phyloP scores from a whole-genome alignment of 1,284 basidiomycete species.

The Sporisorium scitamineum region DNA sequence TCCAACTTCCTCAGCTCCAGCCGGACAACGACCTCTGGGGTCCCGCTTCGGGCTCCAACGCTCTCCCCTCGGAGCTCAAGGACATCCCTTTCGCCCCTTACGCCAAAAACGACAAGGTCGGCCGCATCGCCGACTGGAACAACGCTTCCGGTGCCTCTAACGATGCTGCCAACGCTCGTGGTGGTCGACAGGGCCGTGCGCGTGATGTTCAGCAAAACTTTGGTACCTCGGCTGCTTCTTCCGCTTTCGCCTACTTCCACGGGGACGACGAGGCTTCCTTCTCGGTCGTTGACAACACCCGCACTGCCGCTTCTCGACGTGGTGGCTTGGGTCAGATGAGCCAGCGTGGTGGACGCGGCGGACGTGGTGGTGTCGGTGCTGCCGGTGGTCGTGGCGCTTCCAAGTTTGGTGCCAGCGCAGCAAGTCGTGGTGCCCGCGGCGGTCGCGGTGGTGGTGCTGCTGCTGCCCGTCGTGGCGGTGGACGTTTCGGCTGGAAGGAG shows the following conservation, averaged over 20 bases:
- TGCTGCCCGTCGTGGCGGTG: conserved; percentile 65
- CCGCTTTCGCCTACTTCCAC: conserved; percentile 97
- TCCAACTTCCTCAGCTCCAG: conserved; percentile 57
- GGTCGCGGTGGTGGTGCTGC: conserved; percentile 67
- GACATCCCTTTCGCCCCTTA: conserved; percentile 83
- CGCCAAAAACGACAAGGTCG: conserved; percentile 97
- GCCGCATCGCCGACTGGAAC: conserved; percentile 96
- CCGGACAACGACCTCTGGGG: conserved; percentile 62
- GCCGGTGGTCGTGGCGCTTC: conserved; percentile 53
- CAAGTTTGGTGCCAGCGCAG: conserved; percentile 55
- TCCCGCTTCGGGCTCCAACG: conserved; percentile 55
- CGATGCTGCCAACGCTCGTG: conserved; percentile 70
- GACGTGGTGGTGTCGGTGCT: conserved; percentile 54
- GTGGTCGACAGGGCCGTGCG: conserved; percentile 53
- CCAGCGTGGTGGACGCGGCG: conserved; percentile 64
- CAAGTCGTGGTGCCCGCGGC: conserved; percentile 69
- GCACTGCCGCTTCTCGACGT: conserved; percentile 51
- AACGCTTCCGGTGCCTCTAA: conserved; percentile 73
- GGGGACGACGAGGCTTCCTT: conserved; percentile 98
- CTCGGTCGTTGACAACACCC: conserved; percentile 90
- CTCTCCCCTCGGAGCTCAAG: conserved; percentile 63
- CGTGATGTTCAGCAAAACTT: conserved; percentile 58
- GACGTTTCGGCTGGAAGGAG: conserved; percentile 86
- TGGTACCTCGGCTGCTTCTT: conserved; percentile 69
- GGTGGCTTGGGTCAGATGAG: conserved; percentile 71